Conservation (phyloP, 257 asterid species). For the Catharanthus roseus region DNA sequence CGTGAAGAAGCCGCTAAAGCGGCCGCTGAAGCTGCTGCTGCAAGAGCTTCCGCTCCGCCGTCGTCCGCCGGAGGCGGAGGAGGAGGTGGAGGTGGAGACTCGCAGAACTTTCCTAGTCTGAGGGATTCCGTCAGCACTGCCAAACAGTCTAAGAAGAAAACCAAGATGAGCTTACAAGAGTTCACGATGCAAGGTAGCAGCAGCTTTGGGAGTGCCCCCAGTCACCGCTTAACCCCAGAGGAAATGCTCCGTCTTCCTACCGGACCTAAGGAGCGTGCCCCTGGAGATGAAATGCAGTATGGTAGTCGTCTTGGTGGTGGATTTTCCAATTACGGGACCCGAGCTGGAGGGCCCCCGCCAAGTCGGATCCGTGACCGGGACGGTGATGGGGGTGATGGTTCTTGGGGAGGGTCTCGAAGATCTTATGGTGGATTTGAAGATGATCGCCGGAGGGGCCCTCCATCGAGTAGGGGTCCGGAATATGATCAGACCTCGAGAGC, state of each 20-base stretch:
- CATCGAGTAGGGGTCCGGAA: constrained; percentile 48
- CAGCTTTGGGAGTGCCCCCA: constrained; percentile 23
- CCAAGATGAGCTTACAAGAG: constrained; percentile 74
- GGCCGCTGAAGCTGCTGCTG: constrained; percentile 39
- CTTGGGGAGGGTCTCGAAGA: constrained; percentile 53
- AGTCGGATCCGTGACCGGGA: constrained; percentile 37
- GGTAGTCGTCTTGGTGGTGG: constrained; percentile 82
- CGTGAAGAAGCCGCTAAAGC: constrained; percentile 53
- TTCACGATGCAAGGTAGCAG: constrained; percentile 41
- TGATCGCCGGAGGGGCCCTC: constrained; percentile 47
- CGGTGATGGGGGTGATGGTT: constrained; percentile 19
- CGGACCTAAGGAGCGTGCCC: constrained; percentile 76
- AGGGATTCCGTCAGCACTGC: constrained; percentile 50
- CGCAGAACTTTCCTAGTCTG: constrained; percentile 55
- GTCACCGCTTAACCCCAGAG: constrained; percentile 52
- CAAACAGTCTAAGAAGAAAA: constrained; percentile 81
- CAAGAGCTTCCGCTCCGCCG: constrained; percentile 23
- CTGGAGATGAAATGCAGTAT: constrained; percentile 62
- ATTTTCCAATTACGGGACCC: constrained; percentile 60
- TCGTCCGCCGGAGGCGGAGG: constrained; percentile 4
- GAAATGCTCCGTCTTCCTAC: constrained; percentile 86
- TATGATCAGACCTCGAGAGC: constrained; percentile 73
- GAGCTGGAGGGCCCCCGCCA: constrained; percentile 28
- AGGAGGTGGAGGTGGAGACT: constrained; percentile 9
- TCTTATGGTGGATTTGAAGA: constrained; percentile 60